Base-by-base conservation (phyloP, 768 basidiomycete genomes). In the Trametes maxima region DNA sequence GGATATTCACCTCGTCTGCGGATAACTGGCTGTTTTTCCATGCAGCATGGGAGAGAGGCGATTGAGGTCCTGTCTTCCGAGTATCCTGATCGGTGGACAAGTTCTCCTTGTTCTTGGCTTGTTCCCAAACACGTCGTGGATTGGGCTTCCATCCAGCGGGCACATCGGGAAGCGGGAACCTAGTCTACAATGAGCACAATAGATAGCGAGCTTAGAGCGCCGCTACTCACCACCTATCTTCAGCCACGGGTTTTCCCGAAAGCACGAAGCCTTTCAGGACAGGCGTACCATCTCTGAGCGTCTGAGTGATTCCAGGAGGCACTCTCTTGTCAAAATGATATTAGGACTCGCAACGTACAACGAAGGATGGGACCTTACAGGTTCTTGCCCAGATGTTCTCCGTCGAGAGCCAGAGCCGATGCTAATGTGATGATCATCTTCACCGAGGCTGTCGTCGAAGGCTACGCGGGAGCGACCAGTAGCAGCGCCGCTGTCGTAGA, bases 131-230 rank as follows among this genome's bases (percentile, higher is more conserved):
- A n/a, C 82, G 77, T 24, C 77, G 80, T 1, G 95, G 97, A 67
- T 95, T 80, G 0, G 97, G 90, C 65, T 78, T 84, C 96, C 96
- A 98, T 16, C 84, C 89, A 62, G 81, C 69, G 2, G 95, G 95
- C 46, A 96, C 77, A 14, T 91, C 87, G 1, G 94, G 91, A 36
- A 94, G 73, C 5, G 88, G 86, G 73, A 92, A 97, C 89, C 94
- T 95, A 60, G 11, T 42, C 54, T n/a, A 50, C 22, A 57, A n/a
- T 33, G 28, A 54, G 54, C 46, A 60, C 70, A 57, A 68, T 47
- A 49, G 64, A 45, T 65, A 53, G 52, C 16, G n/a, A 42, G 65
- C 65, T 43, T 58, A 65, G 2, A 3, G 25, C 19, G 3, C 11
- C 7, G 8, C 17, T 5, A 50, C 68, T 39, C 68, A 90, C 91